Percentiles rank a stretch among this genome's conserved stretches.
phyloP scores from a whole-genome alignment of 495 filamentous ascomycete genomes.

The Podospora appendiculata region DNA sequence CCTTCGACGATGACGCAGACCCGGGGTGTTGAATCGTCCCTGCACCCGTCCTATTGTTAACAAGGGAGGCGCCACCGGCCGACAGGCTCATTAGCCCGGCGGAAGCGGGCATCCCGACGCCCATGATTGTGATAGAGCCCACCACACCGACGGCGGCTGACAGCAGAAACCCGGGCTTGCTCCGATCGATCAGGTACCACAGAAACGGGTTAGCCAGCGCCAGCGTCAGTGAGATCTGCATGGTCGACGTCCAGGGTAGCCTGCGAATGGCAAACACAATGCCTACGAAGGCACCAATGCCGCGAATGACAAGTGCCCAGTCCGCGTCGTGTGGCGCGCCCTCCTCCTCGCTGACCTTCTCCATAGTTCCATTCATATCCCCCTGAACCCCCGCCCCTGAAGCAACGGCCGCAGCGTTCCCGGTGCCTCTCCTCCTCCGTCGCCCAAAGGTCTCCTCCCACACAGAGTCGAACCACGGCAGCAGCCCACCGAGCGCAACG shows the following conservation, averaged over 20 bases:
- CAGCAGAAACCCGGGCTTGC: constrained; percentile 72
- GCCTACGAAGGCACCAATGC: constrained; percentile 88
- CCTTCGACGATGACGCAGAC: constrained; percentile 14
- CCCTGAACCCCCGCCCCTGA: too few relatives aligned
- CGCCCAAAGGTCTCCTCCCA: constrained; percentile 34
- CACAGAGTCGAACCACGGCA: constrained; percentile 77
- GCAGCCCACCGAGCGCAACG: constrained; percentile 63
- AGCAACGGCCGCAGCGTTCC: neutral
- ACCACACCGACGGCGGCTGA: constrained; percentile 61
- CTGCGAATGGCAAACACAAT: constrained; percentile 95
- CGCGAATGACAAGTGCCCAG: constrained; percentile 77
- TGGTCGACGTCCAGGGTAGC: constrained; percentile 86
- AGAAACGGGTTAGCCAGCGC: constrained; percentile 88
- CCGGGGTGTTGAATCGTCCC: neutral
- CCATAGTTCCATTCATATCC: too few relatives aligned
- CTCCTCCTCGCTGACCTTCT: neutral
- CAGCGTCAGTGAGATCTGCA: constrained; percentile 85
- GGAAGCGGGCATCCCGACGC: constrained; percentile 64
- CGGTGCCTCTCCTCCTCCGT: constrained; percentile 7
- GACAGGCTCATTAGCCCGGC: neutral
- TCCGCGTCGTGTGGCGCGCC: constrained; percentile 31
- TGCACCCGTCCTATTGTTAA: too few relatives aligned
- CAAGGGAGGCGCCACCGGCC: too few relatives aligned
- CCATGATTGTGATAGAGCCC: constrained; percentile 65
- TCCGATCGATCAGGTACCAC: constrained; percentile 94